Percentiles rank a stretch among this genome's conserved stretches.
Conservation (phyloP, 2,329 filamentous ascomycete species). For the Colletotrichum magnum region DNA sequence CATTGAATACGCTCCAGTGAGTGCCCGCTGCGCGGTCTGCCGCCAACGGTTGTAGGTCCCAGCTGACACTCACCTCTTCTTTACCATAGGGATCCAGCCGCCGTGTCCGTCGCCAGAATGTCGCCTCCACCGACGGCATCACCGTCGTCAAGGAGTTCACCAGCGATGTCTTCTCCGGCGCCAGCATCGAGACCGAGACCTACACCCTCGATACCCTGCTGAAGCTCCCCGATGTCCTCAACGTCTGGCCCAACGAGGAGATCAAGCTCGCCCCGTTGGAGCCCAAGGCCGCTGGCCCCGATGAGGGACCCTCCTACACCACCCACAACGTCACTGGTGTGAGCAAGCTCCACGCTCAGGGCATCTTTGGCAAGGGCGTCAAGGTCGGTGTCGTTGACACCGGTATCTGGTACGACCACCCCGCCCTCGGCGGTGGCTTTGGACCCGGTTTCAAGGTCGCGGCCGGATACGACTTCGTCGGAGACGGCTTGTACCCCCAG, state of each 20-base stretch:
- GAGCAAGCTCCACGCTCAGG: conserved; percentile 53
- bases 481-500: conserved; percentile 41
- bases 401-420: conserved; percentile 57
- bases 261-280: conserved; percentile 41
- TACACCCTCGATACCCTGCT: conserved; percentile 51
- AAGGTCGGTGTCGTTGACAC: conserved; percentile 58
- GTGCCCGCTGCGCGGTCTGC: conserved; percentile 36
- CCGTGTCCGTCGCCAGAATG: conserved; percentile 41
- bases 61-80: conserved; percentile 9
- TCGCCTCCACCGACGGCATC: conserved; percentile 41
- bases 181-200: conserved; percentile 47
- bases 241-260: conserved; percentile 52
- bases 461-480: conserved; percentile 46
- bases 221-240: conserved; percentile 48
- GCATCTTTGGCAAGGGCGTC: conserved; percentile 55
- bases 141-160: conserved; percentile 47
- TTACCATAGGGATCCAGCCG: conserved; percentile 22
- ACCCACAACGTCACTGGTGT: conserved; percentile 56
- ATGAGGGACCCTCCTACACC: conserved; percentile 45
- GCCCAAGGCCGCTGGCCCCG: conserved; percentile 28
- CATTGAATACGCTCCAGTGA: conserved; percentile 43
- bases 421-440: conserved; percentile 44
- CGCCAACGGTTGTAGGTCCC: conserved; percentile 27
- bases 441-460: conserved; percentile 43
- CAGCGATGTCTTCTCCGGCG: conserved; percentile 47